A percentile compares a stretch with the other conserved stretches of the same genome.
phyloP scores from a whole-genome alignment of 1,139 yeast genomes.

The Schwanniomyces etchellsii region DNA sequence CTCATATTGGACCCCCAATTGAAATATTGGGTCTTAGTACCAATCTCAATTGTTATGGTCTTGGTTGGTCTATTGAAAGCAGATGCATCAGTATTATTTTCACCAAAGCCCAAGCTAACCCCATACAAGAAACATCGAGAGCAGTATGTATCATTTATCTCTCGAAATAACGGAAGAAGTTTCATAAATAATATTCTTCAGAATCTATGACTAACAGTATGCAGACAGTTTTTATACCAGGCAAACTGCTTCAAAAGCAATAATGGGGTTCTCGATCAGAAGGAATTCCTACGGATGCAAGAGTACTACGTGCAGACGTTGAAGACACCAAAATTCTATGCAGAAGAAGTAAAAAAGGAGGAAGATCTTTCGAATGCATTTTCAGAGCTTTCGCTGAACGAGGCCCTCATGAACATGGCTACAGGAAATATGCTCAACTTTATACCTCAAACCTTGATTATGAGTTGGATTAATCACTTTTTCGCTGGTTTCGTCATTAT shows the following conservation, averaged over 20 bases:
- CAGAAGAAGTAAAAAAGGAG: conserved; percentile 40
- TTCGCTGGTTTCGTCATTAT: conserved; percentile 86
- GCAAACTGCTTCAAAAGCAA: conserved; percentile 50
- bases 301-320: conserved; percentile 38
- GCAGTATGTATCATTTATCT: conserved; percentile 27
- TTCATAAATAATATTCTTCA: background rate
- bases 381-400: conserved; percentile 66
- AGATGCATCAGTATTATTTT: conserved; percentile 55
- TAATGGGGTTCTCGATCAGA: conserved; percentile 35
- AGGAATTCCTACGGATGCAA: conserved; percentile 47
- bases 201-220: conserved; percentile 5
- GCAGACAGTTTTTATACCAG: conserved; percentile 47
- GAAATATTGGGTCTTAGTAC: conserved; percentile 86
- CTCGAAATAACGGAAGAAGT: background rate
- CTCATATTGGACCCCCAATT: conserved; percentile 69
- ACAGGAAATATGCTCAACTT: conserved; percentile 78
- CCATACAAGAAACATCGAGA: conserved; percentile 55
- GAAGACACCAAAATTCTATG: conserved; percentile 44
- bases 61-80: conserved; percentile 80
- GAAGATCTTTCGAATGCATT: conserved; percentile 55
- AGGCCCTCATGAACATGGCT: conserved; percentile 73
- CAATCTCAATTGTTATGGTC: conserved; percentile 87
- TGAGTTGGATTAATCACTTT: conserved; percentile 95
- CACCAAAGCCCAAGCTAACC: conserved; percentile 53
- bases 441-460: conserved; percentile 85